Conservation (phyloP, 140 eudicot genomes). For the Oenanthe javanica region DNA sequence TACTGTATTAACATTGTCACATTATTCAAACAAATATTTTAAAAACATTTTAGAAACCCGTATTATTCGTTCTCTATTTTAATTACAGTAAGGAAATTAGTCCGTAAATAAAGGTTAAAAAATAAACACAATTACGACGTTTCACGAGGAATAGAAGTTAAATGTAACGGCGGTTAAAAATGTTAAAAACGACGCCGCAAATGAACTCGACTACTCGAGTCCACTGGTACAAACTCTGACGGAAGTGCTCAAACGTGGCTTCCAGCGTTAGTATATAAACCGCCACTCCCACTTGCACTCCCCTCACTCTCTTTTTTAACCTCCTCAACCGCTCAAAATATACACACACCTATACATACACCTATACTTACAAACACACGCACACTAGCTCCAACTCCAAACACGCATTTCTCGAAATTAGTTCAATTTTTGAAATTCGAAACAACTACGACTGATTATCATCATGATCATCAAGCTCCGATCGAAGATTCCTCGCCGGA, state of each 20-base stretch:
- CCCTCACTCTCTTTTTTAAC: constrained; percentile 17
- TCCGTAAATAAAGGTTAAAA: not conserved
- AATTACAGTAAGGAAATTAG: too few relatives aligned
- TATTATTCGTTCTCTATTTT: too few relatives aligned
- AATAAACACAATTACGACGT: not conserved
- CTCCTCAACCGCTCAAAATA: constrained; percentile 33
- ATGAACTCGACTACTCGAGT: not conserved
- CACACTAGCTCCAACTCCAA: constrained; percentile 18
- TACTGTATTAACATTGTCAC: too few relatives aligned
- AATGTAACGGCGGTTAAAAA: not conserved
- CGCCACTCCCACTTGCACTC: constrained; percentile 5
- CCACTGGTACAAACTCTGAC: not conserved
- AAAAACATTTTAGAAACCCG: too few relatives aligned
- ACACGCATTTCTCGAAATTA: not conserved
- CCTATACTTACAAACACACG: not conserved
- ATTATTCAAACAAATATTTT: too few relatives aligned
- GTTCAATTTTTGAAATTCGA: not conserved
- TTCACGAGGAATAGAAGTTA: not conserved
- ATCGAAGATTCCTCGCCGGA: constrained; percentile 66
- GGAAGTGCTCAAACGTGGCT: not conserved
- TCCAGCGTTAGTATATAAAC: not conserved
- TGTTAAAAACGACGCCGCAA: not conserved
- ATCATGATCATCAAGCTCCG: constrained; percentile 43
- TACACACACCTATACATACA: constrained; percentile 5
- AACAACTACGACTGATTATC: not conserved